Evolutionary conservation across 1,139 yeast species (phyloP).

Genomic region (Trichomonascaceae sp.): DNA sequence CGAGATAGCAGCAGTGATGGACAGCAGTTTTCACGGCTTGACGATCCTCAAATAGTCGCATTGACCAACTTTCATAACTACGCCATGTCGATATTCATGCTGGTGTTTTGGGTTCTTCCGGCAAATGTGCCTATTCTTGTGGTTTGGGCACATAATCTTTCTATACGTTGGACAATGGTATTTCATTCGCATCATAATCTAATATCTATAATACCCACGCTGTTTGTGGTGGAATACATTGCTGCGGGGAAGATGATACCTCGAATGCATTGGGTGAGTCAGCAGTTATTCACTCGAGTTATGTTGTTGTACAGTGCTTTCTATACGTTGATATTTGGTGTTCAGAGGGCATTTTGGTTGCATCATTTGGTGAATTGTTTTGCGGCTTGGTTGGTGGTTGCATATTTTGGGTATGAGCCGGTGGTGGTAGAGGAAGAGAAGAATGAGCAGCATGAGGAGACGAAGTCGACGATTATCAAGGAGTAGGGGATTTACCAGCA

Average conservation of each 20-base stretch:
- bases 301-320: slow-evolving; percentile 24
- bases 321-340: slow-evolving; percentile 30
- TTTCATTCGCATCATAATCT: slow-evolving; percentile 28
- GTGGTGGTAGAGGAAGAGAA: background rate
- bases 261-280: slow-evolving; percentile 17
- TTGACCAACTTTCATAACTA: slow-evolving; percentile 16
- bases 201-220: slow-evolving; percentile 29
- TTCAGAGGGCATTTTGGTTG: slow-evolving; percentile 31
- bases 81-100: slow-evolving; percentile 25
- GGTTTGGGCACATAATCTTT: slow-evolving; percentile 32
- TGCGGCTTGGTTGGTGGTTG: slow-evolving; percentile 24
- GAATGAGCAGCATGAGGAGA: background rate
- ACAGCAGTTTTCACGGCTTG: background rate
- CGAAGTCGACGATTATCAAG: background rate
- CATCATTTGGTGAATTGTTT: slow-evolving; percentile 30
- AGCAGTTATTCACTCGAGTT: slow-evolving; percentile 19
- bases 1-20: background rate
- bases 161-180: slow-evolving; percentile 27
- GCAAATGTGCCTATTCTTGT: slow-evolving; percentile 30
- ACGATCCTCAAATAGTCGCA: background rate
- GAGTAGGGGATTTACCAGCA: background rate
- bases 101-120: slow-evolving; percentile 31
- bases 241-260: slow-evolving; percentile 28
- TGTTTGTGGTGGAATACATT: slow-evolving; percentile 27
- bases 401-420: slow-evolving; percentile 4